Percentiles rank a stretch among this genome's conserved stretches.
These are phyloP conservation scores for Vaccinium macrocarpon DNA, from an alignment of 148 eudicot species.

Conservation along the genomic window DNA sequence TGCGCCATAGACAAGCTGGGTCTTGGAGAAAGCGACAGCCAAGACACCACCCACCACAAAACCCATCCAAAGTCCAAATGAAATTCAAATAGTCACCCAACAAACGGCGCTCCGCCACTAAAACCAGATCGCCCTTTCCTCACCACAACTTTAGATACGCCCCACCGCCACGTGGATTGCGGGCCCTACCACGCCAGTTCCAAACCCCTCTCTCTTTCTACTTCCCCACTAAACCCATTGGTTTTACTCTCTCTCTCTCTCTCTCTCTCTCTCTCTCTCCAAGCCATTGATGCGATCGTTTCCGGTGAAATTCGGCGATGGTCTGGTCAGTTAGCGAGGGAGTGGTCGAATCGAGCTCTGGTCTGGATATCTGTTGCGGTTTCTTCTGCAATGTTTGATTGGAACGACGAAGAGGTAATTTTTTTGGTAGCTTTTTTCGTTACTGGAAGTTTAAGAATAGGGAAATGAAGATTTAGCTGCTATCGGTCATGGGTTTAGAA, in stretches of 20 bases:
- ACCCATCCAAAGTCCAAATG: neutral
- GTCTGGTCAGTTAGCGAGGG: constrained; percentile 14
- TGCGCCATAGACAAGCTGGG: neutral
- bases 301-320: constrained; percentile 20
- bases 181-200: neutral
- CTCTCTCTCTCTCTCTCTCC: neutral
- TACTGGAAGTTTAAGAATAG: neutral
- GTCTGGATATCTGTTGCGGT: constrained; percentile 15
- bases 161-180: neutral
- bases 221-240: neutral
- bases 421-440: neutral
- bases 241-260: neutral
- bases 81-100: neutral
- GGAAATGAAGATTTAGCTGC: neutral
- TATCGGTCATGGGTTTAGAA: neutral
- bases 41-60: neutral
- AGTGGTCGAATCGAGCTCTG: constrained; percentile 25
- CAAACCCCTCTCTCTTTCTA: neutral
- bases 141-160: neutral
- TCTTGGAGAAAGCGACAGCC: neutral
- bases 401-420: constrained; percentile 78
- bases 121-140: constrained; percentile 3
- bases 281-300: neutral
- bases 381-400: constrained; percentile 71
- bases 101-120: neutral